Evolutionary conservation across 441 rosid species (phyloP), one percentile per base, ranked within the genome.

Genomic region (Hura crepitans): DNA sequence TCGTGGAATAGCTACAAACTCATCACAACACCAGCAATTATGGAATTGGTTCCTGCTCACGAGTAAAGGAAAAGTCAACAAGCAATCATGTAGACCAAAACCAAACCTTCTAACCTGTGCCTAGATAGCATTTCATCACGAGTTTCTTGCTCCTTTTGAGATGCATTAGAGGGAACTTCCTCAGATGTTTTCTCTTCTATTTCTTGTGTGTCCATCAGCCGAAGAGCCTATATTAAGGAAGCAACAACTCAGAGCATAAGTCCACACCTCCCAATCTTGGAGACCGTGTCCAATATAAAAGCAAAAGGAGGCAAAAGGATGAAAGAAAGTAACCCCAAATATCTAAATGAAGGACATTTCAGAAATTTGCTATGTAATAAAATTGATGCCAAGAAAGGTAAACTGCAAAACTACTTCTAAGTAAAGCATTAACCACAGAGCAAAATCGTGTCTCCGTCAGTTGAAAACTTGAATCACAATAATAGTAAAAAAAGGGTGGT

Each of bases 51-150:
- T 11, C 20, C 53, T 47, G 27, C 47, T 12, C 54, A 46, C 14
- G 15, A 45, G 10, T 18, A 45, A 30, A 49, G 10, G 33, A 22
- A 42, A 39, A 7, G 35, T 22, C 55, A 25, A 54, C 0, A 58
- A 69, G 12, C 4, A 13, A 35, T 30, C 33, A 37, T 0, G 27
- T 17, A 64, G 27, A 71, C 13, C 10, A 71, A n/a, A 33, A 42
- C 64, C 42, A 6, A n/a, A 68, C 50, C 14, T 22, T 12, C 47
- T 65, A 45, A 82, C 90, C 85, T 83, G 79, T 86, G 90, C 84
- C 93, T 81, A 22, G 86, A 78, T 39, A 86, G 86, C 81, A 88
- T 82, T 79, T 88, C 93, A 74, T 84, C 89, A 7, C 85, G 77
- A 58, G 79, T 80, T 79, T 86, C 91, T 70, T 65, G 72, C 51